These are phyloP conservation scores for Cylindrotheca closterium DNA, from an alignment of 108 stramenopile genomes.

Conservation along the genomic window DNA sequence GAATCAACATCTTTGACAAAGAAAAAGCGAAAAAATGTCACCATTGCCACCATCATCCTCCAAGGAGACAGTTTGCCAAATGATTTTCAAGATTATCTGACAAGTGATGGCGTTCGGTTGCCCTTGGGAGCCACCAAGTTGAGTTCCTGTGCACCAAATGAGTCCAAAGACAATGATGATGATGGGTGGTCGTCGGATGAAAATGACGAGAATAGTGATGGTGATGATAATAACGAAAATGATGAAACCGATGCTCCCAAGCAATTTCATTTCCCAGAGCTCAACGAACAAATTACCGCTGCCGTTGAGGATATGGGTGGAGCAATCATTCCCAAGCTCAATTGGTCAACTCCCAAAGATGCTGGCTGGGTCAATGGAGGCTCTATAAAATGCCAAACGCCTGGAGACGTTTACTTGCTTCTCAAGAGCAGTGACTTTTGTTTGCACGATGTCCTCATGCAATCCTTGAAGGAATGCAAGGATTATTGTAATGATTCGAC, in stretches of 20 bases:
- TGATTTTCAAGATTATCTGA: conserved; percentile 75
- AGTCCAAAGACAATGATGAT: conserved; percentile 6
- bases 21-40: conserved; percentile 50
- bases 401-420: conserved; percentile 90
- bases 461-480: conserved; percentile 19
- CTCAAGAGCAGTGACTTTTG: conserved; percentile 93
- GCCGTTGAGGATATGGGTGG: conserved; percentile 56
- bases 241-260: conserved; percentile 32
- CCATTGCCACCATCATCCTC: conserved; percentile 61
- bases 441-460: conserved; percentile 75
- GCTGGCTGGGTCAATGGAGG: conserved; percentile 94
- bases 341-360: conserved; percentile 91
- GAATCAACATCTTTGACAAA: not conserved
- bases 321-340: conserved; percentile 80
- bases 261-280: conserved; percentile 47
- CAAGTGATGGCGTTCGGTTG: conserved; percentile 82
- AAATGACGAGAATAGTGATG: conserved; percentile 27
- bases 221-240: conserved; percentile 11
- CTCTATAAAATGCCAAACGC: conserved; percentile 76
- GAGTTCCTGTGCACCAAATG: conserved; percentile 50
- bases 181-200: conserved; percentile 34
- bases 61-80: conserved; percentile 47
- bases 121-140: conserved; percentile 62
- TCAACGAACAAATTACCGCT: conserved; percentile 40
- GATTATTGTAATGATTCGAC: conserved; percentile 61